Evolutionary conservation across 1,284 basidiomycete species (phyloP).

Genomic region (Cryptococcus wingfieldii): DNA sequence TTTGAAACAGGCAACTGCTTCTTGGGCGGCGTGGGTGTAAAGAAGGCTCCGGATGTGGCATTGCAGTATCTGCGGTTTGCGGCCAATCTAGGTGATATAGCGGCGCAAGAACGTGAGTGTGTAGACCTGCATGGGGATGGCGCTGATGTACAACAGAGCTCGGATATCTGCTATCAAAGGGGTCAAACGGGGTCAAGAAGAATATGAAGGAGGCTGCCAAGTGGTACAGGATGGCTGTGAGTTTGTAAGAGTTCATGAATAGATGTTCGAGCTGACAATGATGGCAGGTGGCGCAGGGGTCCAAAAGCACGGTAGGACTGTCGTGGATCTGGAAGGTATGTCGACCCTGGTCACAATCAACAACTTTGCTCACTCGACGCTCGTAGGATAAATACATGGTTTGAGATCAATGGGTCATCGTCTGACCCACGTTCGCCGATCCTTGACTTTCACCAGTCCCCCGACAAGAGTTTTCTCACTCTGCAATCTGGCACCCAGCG

Average conservation of each 20-base stretch:
- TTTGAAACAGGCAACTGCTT: slow-evolving; percentile 47
- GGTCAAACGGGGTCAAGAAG: slow-evolving; percentile 41
- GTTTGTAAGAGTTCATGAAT: background rate
- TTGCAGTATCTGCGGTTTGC: slow-evolving; percentile 44
- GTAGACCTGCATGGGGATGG: background rate
- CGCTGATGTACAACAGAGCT: slow-evolving; percentile 29
- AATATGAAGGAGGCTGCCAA: slow-evolving; percentile 48
- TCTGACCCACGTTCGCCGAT: too few relatives aligned
- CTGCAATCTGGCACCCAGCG: too few relatives aligned
- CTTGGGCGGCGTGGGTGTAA: slow-evolving; percentile 44
- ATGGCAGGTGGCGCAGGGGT: slow-evolving; percentile 29
- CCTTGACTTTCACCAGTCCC: too few relatives aligned
- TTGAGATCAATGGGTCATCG: background rate
- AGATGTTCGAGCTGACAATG: background rate
- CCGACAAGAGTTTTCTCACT: too few relatives aligned
- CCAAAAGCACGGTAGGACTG: slow-evolving; percentile 40
- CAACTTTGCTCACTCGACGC: background rate
- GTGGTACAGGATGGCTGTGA: slow-evolving; percentile 47
- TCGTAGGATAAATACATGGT: slow-evolving; percentile 15
- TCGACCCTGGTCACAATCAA: background rate
- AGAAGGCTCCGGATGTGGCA: slow-evolving; percentile 39
- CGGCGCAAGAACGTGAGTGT: slow-evolving; percentile 47
- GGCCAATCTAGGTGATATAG: slow-evolving; percentile 41
- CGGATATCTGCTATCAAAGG: slow-evolving; percentile 44
- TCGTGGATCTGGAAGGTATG: slow-evolving; percentile 50